Evolutionary conservation across 164 flowering plant species (phyloP).

Genomic region (Buxus sempervirens): DNA sequence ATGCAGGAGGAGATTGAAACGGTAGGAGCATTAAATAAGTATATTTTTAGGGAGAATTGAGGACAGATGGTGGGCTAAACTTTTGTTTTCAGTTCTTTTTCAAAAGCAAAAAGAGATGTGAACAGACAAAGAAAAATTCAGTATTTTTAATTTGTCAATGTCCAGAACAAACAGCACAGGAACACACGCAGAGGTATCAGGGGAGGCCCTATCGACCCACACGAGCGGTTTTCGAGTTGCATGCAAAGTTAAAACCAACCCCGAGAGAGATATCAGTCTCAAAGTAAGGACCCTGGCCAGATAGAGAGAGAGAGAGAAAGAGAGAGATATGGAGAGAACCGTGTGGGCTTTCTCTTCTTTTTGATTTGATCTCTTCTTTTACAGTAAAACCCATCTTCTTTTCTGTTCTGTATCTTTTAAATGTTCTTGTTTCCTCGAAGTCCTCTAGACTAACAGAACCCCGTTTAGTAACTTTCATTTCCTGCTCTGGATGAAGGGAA

Average conservation of each 20-base stretch:
- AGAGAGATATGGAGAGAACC: neutral
- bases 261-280: neutral
- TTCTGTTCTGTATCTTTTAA: neutral
- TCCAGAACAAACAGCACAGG: neutral
- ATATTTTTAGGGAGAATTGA: too few species aligned
- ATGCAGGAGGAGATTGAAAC: too few species aligned
- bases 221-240: neutral
- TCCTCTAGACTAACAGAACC: conserved; percentile 8
- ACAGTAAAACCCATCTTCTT: neutral
- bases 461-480: neutral
- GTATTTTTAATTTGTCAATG: neutral
- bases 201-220: neutral
- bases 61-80: too few species aligned
- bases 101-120: neutral
- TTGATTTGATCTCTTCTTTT: too few species aligned
- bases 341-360: neutral
- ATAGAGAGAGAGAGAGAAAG: neutral
- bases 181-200: neutral
- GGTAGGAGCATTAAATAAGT: too few species aligned
- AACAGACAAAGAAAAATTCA: neutral
- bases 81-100: too few species aligned
- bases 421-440: conserved; percentile 5
- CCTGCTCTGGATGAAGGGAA: neutral
- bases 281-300: neutral
- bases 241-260: too few species aligned